Evolutionary conservation across 2,329 filamentous ascomycete genomes (phyloP), one percentile per base, ranked within the genome.

Genomic region (Chalaropsis ovoidea): DNA sequence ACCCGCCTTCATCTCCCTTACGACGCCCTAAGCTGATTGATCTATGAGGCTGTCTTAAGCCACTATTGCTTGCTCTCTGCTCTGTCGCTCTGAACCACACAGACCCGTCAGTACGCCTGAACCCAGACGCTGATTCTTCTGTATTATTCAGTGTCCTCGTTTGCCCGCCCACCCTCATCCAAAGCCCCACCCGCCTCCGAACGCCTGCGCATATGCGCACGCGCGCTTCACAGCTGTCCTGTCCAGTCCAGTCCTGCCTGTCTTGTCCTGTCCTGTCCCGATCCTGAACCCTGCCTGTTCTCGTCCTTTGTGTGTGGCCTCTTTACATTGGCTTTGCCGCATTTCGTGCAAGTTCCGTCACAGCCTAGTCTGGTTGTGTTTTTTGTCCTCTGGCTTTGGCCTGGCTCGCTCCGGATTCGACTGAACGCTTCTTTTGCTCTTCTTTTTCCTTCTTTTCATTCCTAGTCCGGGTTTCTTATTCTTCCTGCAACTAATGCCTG

Each of bases 371-470:
- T 27, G 24, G 24, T 31, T 58, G 11, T 35, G 13, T 45, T 65
- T 11, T 35, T 63, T n/a, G 2, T 39, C 49, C 5, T 39, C 8
- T 39, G 35, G 35, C 47, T 52, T 6, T 24, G 47, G 19, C n/a
- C 47, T 24, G 47, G 47, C 10, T 24, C 19, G 47, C 24, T 52
- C 42, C 27, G 43, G 42, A 42, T 24, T 22, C 31, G 43, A 63
- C 61, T 17, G 19, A 22, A n/a, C 42, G 39, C 27, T 61, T 52
- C 42, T 61, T 61, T 49, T 35, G 61, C n/a, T 41, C n/a, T 61
- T 54, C 31, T 41, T 52, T 58, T 43, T 42, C 62, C 15, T 35
- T 58, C 27, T 58, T 64, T 27, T 64, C 31, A 41, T 42, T 56
- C 49, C 22, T 58, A 35, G 27, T 22, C 27, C 17, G 54, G 15